Evolutionary conservation across 192 early-diverging fungal species (phyloP), one percentile per base, ranked within the genome.

Genomic region (Phycomyces nitens): DNA sequence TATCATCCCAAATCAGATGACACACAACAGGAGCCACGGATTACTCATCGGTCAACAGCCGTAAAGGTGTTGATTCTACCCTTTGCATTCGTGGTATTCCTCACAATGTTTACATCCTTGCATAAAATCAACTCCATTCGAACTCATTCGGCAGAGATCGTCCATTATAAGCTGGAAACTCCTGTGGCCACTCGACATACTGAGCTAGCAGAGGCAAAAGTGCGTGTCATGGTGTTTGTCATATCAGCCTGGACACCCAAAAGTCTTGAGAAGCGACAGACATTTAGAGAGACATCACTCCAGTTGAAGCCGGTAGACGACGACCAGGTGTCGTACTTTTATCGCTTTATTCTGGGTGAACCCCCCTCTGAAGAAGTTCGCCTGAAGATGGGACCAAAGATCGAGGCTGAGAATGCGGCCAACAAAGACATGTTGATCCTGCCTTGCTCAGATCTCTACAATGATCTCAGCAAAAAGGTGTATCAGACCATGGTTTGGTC

Each of bases 231-330:
- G 69, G 75, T 85, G 34, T 27, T 85, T 41, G 70, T 85, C 41
- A 27, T 82, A 40, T 80, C 83, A 1, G 80, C 83, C 2, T 85
- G 83, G 83, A 80, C 83, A 22, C 77, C 79, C 42, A 81, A 74
- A 18, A 71, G 74, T 57, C 71, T 70, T 57, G 51, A 68, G 26
- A 82, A 85, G 52, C 69, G 83, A 7, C 64, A 77, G 34, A 53
- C 38, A 0, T 76, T 81, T 20, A 74, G 83, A 64, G 77, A 83
- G 12, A 81, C 79, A 0, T 75, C 81, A 0, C 43, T 80, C 38
- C 67, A 71, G 53, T 62, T 85, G 9, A 65, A 80, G 43, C 82
- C 82, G 42, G 34, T 62, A 29, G 65, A 70, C 47, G 75, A 76
- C 11, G 49, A 68, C 7, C 40, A 76, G 3, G 68, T 81, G 40